Evolutionary conservation across 768 basidiomycete species (phyloP).

Genomic region (Mycena metata): DNA sequence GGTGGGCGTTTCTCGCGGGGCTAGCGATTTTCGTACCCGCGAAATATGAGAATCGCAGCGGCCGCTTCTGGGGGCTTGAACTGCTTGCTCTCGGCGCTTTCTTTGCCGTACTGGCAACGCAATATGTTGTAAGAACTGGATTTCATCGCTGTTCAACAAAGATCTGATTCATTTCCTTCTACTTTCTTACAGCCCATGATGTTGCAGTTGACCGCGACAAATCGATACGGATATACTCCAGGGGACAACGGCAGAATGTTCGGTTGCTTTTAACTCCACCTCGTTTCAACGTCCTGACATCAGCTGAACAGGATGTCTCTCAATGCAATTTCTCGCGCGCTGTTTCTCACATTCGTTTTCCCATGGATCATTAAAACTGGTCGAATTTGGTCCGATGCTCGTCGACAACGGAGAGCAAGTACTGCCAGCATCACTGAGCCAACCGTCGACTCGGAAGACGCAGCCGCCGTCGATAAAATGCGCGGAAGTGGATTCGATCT

Average conservation of each 20-base stretch:
- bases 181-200: constrained; percentile 32
- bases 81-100: constrained; percentile 31
- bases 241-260: too few relatives aligned
- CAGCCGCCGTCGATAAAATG: not conserved
- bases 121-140: constrained; percentile 30
- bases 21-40: constrained; percentile 24
- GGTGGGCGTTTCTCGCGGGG: constrained; percentile 18
- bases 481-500: constrained; percentile 27
- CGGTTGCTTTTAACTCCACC: too few relatives aligned
- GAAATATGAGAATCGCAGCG: too few relatives aligned
- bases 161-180: too few relatives aligned
- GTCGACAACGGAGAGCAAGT: too few relatives aligned
- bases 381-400: not conserved
- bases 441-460: too few relatives aligned
- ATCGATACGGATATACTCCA: constrained; percentile 31
- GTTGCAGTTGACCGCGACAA: constrained; percentile 35
- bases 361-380: constrained; percentile 12
- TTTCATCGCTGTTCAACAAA: too few relatives aligned
- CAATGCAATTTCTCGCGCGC: constrained; percentile 13
- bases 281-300: not conserved
- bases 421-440: too few relatives aligned
- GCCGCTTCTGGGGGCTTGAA: constrained; percentile 22
- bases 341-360: constrained; percentile 22
- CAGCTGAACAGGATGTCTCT: constrained; percentile 6
- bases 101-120: constrained; percentile 20